Evolutionary conservation across 495 filamentous ascomycete species (phyloP).

Genomic region (Wilcoxina mikolae): DNA sequence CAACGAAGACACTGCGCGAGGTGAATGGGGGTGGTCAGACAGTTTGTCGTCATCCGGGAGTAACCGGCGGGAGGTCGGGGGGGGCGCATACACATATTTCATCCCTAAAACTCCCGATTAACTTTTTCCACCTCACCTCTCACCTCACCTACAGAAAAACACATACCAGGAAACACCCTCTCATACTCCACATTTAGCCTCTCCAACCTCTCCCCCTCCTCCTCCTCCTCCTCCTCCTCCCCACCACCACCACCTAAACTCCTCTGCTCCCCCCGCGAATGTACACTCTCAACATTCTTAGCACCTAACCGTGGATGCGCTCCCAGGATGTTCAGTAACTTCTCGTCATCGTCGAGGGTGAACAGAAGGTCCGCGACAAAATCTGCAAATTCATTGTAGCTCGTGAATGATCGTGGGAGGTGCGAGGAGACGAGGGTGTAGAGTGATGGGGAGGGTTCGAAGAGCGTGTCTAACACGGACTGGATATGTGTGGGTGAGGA

Average conservation of each 20-base stretch:
- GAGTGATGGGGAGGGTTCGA: constrained; percentile 67
- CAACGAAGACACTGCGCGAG: constrained; percentile 59
- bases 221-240: constrained; percentile 27
- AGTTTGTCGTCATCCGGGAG: too few relatives aligned
- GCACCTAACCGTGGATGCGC: constrained; percentile 79
- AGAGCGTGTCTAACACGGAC: constrained; percentile 59
- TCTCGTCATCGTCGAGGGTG: constrained; percentile 36
- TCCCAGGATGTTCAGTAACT: constrained; percentile 57
- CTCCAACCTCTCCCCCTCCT: constrained; percentile 44
- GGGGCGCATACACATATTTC: constrained; percentile 57
- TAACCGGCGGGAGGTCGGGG: background rate
- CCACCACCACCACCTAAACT: constrained; percentile 43
- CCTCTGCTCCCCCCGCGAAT: constrained; percentile 67
- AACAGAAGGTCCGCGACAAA: constrained; percentile 41
- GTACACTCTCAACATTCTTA: constrained; percentile 58
- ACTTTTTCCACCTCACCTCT: background rate
- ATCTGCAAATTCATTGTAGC: constrained; percentile 45
- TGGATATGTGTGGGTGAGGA: constrained; percentile 41
- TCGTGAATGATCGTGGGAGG: constrained; percentile 45
- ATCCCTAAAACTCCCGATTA: constrained; percentile 33
- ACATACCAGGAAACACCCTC: constrained; percentile 49
- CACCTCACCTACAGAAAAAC: background rate
- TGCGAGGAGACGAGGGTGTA: constrained; percentile 58
- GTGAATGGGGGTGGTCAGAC: background rate
- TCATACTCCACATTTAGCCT: constrained; percentile 72